Evolutionary conservation across 768 basidiomycete species (phyloP).

Genomic region (Trametes elegans): DNA sequence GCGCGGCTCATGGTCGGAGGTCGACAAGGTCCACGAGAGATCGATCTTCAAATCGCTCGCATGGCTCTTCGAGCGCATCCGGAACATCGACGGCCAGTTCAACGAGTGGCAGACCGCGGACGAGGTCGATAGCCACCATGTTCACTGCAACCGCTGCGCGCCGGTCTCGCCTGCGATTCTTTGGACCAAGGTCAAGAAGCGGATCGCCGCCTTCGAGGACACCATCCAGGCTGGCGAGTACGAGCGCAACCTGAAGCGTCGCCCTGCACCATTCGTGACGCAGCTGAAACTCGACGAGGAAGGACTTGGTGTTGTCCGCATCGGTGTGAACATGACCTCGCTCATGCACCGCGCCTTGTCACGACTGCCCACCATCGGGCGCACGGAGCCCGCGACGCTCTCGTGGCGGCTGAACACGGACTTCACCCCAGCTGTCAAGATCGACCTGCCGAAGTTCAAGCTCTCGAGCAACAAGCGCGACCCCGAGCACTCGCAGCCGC

Average conservation of each 20-base stretch:
- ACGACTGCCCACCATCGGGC: conserved; percentile 57
- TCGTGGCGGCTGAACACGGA: conserved; percentile 85
- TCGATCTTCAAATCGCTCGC: conserved; percentile 76
- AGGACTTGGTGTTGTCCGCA: conserved; percentile 66
- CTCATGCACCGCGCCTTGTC: conserved; percentile 84
- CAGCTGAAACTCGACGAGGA: conserved; percentile 69
- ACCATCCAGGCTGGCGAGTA: conserved; percentile 84
- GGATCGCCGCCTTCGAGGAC: conserved; percentile 73
- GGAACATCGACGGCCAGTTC: conserved; percentile 66
- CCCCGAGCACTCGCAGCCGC: conserved; percentile 69
- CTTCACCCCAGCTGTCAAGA: conserved; percentile 62
- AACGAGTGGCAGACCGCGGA: conserved; percentile 64
- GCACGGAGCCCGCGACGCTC: conserved; percentile 46
- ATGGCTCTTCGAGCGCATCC: conserved; percentile 85
- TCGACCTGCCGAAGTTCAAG: conserved; percentile 60
- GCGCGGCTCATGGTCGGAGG: conserved; percentile 65
- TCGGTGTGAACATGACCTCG: conserved; percentile 87
- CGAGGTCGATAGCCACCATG: conserved; percentile 39
- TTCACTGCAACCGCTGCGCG: conserved; percentile 77
- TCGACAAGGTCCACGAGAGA: conserved; percentile 87
- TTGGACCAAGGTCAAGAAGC: conserved; percentile 67
- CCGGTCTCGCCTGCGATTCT: conserved; percentile 72
- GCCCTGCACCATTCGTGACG: conserved; percentile 84
- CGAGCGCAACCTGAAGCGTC: conserved; percentile 82
- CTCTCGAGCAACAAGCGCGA: conserved; percentile 78